Evolutionary conservation across 2,329 filamentous ascomycete genomes (phyloP), one percentile per base, ranked within the genome.

Genomic region (Septoria linicola): DNA sequence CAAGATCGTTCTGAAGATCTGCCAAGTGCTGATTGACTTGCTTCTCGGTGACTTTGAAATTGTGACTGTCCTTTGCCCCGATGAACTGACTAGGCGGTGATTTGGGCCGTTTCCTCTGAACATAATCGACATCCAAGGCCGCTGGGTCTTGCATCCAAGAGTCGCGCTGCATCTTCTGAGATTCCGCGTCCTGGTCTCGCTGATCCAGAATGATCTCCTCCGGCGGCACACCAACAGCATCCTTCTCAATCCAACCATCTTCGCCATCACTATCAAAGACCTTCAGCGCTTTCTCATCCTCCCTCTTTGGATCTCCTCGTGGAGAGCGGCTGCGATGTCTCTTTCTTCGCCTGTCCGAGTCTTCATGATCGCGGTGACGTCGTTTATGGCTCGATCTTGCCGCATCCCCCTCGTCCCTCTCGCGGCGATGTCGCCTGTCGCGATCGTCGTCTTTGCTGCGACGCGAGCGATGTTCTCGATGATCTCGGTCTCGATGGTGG

Each of bases 121-220:
- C 79, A 67, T 95, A 96, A 66, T 97, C 91, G 51, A 97, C 77
- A 46, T 91, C 85, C 30, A 95, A 72, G 0, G 85, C 83, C 0
- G 88, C 88, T 0, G 92, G 90, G 0, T 86, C 86, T 53, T 90
- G 85, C 93, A 99, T 99, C 91, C 95, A 99, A 0, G 87, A 82
- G 69, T 97, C 93, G 57, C 95, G 82, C 59, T 84, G 79, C 25
- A 84, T 63, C 1, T 71, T 53, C 65, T 69, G 59, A 55, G 62
- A 57, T 14, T 65, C 64, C 16, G 68, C 59, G 47, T 71, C 64
- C 47, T 72, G 67, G 11, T 73, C 64, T 52, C 70, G 67, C 27
- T 70, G 64, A 47, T 76, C 74, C n/a, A 75, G 58, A 4, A 69
- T 65, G n/a, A 73, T 68, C 36, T 75, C 72, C n/a, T 68, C 64